Conservation (phyloP, 257 asterid genomes). For the Solanum pimpinellifolium region DNA sequence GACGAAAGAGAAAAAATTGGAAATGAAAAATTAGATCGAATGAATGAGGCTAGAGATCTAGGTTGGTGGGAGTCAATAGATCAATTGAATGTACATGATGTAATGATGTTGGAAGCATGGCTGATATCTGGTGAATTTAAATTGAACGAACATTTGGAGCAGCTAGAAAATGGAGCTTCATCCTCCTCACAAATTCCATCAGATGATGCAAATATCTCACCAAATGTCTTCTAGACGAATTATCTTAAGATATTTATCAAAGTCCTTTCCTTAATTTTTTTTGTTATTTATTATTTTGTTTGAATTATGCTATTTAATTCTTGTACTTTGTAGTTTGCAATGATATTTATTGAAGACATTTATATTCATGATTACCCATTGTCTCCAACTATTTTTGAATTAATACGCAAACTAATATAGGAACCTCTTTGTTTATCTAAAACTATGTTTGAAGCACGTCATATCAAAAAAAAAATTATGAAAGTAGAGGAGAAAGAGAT, state of each 20-base stretch:
- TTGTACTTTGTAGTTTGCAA: not conserved
- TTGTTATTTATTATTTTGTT: too few species aligned
- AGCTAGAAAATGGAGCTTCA: not conserved
- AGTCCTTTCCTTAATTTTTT: not conserved
- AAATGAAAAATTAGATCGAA: not conserved
- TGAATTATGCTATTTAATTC: not conserved
- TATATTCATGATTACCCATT: too few species aligned
- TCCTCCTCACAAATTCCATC: not conserved
- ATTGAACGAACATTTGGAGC: rapidly evolving
- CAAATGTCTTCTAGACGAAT: not conserved
- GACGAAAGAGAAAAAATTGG: not conserved
- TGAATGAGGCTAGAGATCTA: not conserved
- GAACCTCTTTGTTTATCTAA: too few species aligned
- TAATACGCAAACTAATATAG: too few species aligned
- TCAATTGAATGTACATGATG: not conserved
- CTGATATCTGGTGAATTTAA: not conserved
- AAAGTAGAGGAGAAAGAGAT: too few species aligned
- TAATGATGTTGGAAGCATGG: not conserved
- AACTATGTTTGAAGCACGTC: too few species aligned
- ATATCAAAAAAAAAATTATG: too few species aligned
- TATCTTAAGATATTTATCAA: not conserved
- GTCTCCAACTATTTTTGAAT: conserved; percentile 7
- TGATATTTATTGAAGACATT: not conserved
- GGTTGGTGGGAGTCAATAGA: not conserved
- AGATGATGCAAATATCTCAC: not conserved